Conservation (phyloP, 2,329 filamentous ascomycete genomes). For the Diplodia scrobiculata region DNA sequence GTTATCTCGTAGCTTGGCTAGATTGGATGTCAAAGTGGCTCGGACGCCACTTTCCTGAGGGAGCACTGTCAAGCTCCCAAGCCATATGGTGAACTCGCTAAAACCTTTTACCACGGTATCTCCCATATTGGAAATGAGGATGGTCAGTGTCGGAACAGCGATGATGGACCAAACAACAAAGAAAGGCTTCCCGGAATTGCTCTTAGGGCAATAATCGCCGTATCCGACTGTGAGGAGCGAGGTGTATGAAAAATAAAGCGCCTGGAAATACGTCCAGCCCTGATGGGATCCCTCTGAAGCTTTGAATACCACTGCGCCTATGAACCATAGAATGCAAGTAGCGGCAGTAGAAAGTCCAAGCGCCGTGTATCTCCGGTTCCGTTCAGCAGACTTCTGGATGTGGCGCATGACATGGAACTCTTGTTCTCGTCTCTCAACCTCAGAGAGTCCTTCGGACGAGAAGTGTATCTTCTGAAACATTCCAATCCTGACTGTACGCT, state of each 20-base stretch:
- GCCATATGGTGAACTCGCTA: conserved; percentile 58
- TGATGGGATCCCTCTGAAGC: conserved; percentile 48
- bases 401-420: conserved; percentile 52
- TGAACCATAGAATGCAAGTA: conserved; percentile 48
- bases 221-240: conserved; percentile 60
- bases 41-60: conserved; percentile 52
- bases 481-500: conserved; percentile 49
- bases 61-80: conserved; percentile 58
- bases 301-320: conserved; percentile 56
- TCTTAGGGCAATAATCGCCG: conserved; percentile 52
- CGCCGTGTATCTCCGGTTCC: conserved; percentile 46
- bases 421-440: conserved; percentile 50
- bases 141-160: conserved; percentile 58
- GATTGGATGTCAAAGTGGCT: conserved; percentile 40
- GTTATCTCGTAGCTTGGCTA: conserved; percentile 34
- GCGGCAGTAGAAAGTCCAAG: conserved; percentile 46
- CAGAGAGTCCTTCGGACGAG: conserved; percentile 44
- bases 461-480: conserved; percentile 47
- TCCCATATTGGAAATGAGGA: conserved; percentile 58
- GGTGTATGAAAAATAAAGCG: conserved; percentile 58
- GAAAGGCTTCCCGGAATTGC: conserved; percentile 57
- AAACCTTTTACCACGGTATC: conserved; percentile 59
- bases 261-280: conserved; percentile 56
- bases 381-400: conserved; percentile 44
- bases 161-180: conserved; percentile 61